Evolutionary conservation across 345 rosid species (phyloP), one percentile per base, ranked within the genome.

Genomic region (Eucalyptus urophylla): DNA sequence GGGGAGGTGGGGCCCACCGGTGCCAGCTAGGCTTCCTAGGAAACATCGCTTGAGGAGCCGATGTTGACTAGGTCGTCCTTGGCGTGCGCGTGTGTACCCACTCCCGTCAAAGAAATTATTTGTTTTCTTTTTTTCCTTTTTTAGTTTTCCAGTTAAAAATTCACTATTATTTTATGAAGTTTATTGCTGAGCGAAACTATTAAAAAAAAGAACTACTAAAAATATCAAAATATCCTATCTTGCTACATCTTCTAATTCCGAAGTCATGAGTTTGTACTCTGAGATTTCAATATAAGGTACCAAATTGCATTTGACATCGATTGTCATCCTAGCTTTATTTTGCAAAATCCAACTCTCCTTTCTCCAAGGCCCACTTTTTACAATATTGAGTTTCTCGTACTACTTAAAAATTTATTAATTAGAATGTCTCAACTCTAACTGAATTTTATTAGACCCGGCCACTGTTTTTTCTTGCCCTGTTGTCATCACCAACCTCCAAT

Each of bases 301-400:
- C 69, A 2, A 65, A 62, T 62, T 62, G 33, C 33, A 3, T 12
- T 27, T 29, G 31, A 12, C 17, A 62, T 62, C 17, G 33, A 62
- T 1, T 12, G 69, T 1, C 31, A 29, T 62, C n/a, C 33, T 62
- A 29, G 31, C 69, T 29, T 62, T 29, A 62, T 12, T 62, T 62
- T 29, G 69, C 69, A 27, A 62, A 29, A 62, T 62, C 33, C 33
- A 29, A 6, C 8, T 62, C 69, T 14, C 76, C 33, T 14, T 7
- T n/a, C 21, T 53, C 37, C 6, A 0, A 31, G 8, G 0, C 21
- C 19, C 6, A 17, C 9, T 31, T 15, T 1, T 67, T 15, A 31
- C 3, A 10, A 16, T 15, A n/a, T 3, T 15, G 22, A 67, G 9
- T 31, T 67, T n/a, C 37, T 65, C 0, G 6, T 3, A 7, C 21